phyloP scores from a whole-genome alignment of 2,329 filamentous ascomycete genomes.

The Tolypocladium endophyticum region DNA sequence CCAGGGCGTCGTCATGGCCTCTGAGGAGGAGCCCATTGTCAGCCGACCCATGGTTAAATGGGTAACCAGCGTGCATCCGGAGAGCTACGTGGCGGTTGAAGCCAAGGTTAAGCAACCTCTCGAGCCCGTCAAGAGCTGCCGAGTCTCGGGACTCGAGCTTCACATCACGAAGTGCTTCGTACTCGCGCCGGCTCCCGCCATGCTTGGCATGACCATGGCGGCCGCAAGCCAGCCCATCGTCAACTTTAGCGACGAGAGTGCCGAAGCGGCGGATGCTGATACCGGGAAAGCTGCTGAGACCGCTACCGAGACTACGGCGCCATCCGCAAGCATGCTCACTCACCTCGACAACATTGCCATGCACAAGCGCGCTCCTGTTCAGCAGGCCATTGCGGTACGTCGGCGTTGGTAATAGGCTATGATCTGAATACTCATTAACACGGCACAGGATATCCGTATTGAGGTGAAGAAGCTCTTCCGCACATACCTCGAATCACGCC shows the following conservation, averaged over 20 bases:
- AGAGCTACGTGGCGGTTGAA: slow-evolving; percentile 75
- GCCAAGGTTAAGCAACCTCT: slow-evolving; percentile 71
- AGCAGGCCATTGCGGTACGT: slow-evolving; percentile 60
- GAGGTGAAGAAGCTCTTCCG: slow-evolving; percentile 52
- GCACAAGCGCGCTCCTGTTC: slow-evolving; percentile 83
- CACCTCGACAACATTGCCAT: slow-evolving; percentile 86
- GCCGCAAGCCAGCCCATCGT: slow-evolving; percentile 43
- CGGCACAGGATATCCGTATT: too few relatives aligned
- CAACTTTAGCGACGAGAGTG: slow-evolving; percentile 49
- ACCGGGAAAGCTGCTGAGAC: slow-evolving; percentile 30
- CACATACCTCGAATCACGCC: slow-evolving; percentile 64
- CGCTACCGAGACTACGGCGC: slow-evolving; percentile 31
- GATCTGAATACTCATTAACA: too few relatives aligned
- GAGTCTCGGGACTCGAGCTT: slow-evolving; percentile 70
- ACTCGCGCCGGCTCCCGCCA: slow-evolving; percentile 51
- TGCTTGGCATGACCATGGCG: slow-evolving; percentile 47
- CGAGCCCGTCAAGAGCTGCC: slow-evolving; percentile 81
- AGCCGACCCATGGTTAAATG: slow-evolving; percentile 94
- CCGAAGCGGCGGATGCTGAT: slow-evolving; percentile 3
- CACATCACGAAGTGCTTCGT: slow-evolving; percentile 81
- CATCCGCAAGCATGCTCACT: slow-evolving; percentile 71
- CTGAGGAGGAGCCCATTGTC: slow-evolving; percentile 21
- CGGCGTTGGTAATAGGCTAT: too few relatives aligned
- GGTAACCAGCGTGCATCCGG: slow-evolving; percentile 61
- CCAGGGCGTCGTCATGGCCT: slow-evolving; percentile 62